phyloP scores from a whole-genome alignment of 2,329 filamentous ascomycete genomes.

The Sclerotinia sclerotiorum region DNA sequence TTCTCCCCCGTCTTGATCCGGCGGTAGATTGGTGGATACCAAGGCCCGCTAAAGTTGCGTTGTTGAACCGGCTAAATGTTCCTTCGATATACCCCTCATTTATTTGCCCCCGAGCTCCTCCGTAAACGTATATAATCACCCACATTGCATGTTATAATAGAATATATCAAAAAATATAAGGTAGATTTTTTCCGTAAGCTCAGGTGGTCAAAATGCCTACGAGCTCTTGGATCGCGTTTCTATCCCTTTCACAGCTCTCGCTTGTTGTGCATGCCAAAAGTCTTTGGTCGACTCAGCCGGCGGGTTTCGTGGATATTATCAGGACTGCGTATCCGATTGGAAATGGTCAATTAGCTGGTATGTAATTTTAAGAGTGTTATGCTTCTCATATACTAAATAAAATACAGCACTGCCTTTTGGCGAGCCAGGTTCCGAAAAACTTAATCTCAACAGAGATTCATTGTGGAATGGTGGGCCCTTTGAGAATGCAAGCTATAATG shows the following conservation, averaged over 20 bases:
- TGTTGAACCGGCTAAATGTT: constrained; percentile 6
- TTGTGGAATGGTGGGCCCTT: constrained; percentile 43
- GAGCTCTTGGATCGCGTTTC: neutral
- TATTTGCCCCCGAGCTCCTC: neutral
- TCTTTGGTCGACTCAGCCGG: constrained; percentile 29
- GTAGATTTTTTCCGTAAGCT: neutral
- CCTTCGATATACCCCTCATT: constrained; percentile 5
- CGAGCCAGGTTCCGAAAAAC: constrained; percentile 42
- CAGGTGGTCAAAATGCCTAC: neutral
- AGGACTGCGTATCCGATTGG: constrained; percentile 48
- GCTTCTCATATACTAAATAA: neutral
- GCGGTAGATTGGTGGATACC: neutral
- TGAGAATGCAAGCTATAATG: constrained; percentile 42
- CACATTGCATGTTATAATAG: too few species aligned
- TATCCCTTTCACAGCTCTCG: neutral
- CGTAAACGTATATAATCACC: neutral
- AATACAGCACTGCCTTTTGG: constrained; percentile 46
- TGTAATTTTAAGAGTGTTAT: neutral
- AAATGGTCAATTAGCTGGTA: constrained; percentile 50
- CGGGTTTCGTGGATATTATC: constrained; percentile 34
- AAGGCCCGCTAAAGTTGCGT: neutral
- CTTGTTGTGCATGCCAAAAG: constrained; percentile 3
- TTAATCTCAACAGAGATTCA: constrained; percentile 51
- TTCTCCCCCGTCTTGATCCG: neutral
- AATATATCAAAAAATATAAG: neutral